These are phyloP conservation scores for Crassisporium funariophilum DNA, from an alignment of 768 basidiomycete genomes.

Conservation along the genomic window DNA sequence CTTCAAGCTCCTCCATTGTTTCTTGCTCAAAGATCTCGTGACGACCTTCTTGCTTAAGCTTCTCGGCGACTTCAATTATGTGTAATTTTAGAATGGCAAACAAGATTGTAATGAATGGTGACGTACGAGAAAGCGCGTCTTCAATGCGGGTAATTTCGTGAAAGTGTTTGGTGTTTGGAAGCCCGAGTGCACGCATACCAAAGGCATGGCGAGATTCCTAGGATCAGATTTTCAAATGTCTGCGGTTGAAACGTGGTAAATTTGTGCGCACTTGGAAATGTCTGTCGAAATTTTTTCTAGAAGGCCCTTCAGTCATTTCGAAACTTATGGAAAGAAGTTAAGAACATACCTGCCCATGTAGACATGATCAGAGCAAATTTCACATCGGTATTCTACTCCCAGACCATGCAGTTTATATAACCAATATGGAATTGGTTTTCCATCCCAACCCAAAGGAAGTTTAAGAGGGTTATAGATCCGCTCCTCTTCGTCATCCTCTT, in stretches of 20 bases:
- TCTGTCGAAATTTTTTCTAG: slow-evolving; percentile 89
- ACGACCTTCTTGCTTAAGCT: slow-evolving; percentile 94
- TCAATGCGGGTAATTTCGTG: slow-evolving; percentile 98
- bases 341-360: slow-evolving; percentile 87
- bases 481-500: slow-evolving; percentile 89
- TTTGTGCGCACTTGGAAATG: slow-evolving; percentile 77
- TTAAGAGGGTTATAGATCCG: slow-evolving; percentile 98
- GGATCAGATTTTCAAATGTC: slow-evolving; percentile 21
- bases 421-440: slow-evolving; percentile 99
- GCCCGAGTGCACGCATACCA: slow-evolving; percentile 94
- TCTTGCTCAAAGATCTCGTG: slow-evolving; percentile 93
- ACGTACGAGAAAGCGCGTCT: slow-evolving; percentile 91
- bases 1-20: slow-evolving; percentile 97
- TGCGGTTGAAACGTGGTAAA: background rate
- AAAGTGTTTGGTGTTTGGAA: slow-evolving; percentile 99
- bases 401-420: slow-evolving; percentile 96
- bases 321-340: slow-evolving; percentile 3
- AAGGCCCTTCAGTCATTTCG: slow-evolving; percentile 9
- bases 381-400: slow-evolving; percentile 97
- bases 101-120: background rate
- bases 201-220: slow-evolving; percentile 96
- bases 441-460: slow-evolving; percentile 96
- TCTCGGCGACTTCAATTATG: slow-evolving; percentile 79
- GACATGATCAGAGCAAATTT: slow-evolving; percentile 95
- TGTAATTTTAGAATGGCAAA: background rate